Evolutionary conservation across 2,329 filamentous ascomycete species (phyloP).

Genomic region (Arthrinium puccinioides): DNA sequence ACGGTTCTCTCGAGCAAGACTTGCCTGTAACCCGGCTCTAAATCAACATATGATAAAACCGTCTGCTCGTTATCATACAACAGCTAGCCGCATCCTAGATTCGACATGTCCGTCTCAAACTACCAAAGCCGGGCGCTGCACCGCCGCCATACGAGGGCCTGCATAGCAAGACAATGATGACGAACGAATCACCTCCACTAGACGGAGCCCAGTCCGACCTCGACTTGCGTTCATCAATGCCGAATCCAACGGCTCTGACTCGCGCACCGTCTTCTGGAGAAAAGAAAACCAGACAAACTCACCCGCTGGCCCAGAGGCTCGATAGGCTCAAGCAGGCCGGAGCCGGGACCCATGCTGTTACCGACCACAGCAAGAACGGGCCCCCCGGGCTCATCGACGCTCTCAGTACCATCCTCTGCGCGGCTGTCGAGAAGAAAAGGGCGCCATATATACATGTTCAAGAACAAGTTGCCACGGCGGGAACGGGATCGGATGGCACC

Average conservation of each 20-base stretch:
- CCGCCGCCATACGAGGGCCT: not conserved
- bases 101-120: not conserved
- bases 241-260: not conserved
- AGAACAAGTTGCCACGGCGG: not conserved
- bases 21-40: too few relatives aligned
- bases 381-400: constrained; percentile 1
- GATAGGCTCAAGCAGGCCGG: not conserved
- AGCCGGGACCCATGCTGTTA: not conserved
- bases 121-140: constrained; percentile 1
- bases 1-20: too few relatives aligned
- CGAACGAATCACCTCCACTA: constrained; percentile 1
- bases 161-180: constrained; percentile 1
- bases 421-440: not conserved
- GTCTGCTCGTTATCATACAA: too few relatives aligned
- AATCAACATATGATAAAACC: too few relatives aligned
- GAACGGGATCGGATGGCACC: not conserved
- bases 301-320: not conserved
- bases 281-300: not conserved
- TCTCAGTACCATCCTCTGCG: not conserved
- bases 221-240: not conserved
- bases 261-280: constrained; percentile 1
- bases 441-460: not conserved
- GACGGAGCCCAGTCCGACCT: not conserved
- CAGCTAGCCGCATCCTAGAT: too few relatives aligned
- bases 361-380: not conserved